phyloP scores from a whole-genome alignment of 169 alveolate genomes.

The Cryptosporidium bovis region DNA sequence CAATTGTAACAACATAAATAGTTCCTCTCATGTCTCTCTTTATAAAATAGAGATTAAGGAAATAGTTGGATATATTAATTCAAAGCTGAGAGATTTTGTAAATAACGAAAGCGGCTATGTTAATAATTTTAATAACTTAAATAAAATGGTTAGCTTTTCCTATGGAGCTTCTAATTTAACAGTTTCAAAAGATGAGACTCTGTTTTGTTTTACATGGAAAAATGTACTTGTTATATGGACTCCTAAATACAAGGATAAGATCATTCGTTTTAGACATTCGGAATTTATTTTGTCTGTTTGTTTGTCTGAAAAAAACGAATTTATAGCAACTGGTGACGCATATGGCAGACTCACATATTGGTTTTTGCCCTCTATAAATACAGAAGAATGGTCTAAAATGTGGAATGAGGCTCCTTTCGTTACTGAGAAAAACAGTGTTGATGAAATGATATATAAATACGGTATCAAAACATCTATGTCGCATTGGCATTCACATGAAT shows the following conservation, averaged over 20 bases:
- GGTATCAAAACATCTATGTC: slow-evolving; percentile 25
- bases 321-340: slow-evolving; percentile 66
- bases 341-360: slow-evolving; percentile 71
- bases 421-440: slow-evolving; percentile 22
- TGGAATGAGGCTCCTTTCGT: slow-evolving; percentile 52
- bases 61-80: neutral
- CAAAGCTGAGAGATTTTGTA: neutral
- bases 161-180: slow-evolving; percentile 49
- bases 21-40: neutral
- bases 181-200: slow-evolving; percentile 43
- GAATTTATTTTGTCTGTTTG: slow-evolving; percentile 50
- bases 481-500: slow-evolving; percentile 71
- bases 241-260: slow-evolving; percentile 29
- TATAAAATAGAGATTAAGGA: slow-evolving; percentile 1
- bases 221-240: slow-evolving; percentile 46
- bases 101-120: neutral
- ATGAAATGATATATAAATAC: slow-evolving; percentile 43
- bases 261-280: slow-evolving; percentile 67
- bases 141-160: slow-evolving; percentile 4
- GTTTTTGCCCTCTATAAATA: slow-evolving; percentile 48
- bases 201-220: slow-evolving; percentile 61
- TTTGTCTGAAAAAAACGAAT: slow-evolving; percentile 26
- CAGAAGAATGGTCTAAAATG: slow-evolving; percentile 23
- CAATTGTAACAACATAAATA: neutral
- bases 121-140: neutral